Conservation (phyloP, 768 basidiomycete genomes). For the Mycena epipterygia region DNA sequence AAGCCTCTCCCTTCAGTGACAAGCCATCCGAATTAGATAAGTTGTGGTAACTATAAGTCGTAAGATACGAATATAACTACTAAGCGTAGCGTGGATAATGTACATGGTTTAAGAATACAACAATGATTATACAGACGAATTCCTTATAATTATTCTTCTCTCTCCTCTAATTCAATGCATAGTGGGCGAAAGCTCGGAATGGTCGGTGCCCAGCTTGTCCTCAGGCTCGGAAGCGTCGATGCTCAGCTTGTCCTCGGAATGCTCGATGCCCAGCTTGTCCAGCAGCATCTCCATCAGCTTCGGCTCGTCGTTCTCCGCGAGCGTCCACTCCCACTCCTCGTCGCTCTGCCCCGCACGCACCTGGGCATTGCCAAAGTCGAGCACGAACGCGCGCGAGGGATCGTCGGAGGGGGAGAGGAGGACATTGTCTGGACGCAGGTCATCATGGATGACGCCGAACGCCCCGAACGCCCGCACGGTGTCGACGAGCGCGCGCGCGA, state of each 20-base stretch:
- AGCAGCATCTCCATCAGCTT: slow-evolving; percentile 28
- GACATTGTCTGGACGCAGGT: slow-evolving; percentile 32
- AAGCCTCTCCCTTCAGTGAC: too few species aligned
- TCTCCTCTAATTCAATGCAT: not conserved
- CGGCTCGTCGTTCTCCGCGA: slow-evolving; percentile 32
- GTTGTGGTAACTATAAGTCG: too few species aligned
- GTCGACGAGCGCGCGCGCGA: slow-evolving; percentile 30
- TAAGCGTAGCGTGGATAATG: not conserved
- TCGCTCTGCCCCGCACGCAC: slow-evolving; percentile 27
- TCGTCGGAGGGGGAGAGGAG: slow-evolving; percentile 25
- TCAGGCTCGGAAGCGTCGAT: too few species aligned
- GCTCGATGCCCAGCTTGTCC: slow-evolving; percentile 30
- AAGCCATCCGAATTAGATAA: too few species aligned
- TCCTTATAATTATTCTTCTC: not conserved
- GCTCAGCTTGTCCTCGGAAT: slow-evolving; percentile 29
- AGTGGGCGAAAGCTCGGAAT: not conserved
- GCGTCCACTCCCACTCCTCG: slow-evolving; percentile 30
- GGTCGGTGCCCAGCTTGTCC: slow-evolving; percentile 29
- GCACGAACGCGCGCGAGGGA: slow-evolving; percentile 16
- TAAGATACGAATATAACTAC: not conserved
- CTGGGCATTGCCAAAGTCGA: slow-evolving; percentile 35
- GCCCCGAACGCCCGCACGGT: slow-evolving; percentile 30
- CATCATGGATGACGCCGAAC: slow-evolving; percentile 36
- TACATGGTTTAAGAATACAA: not conserved
- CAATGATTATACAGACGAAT: not conserved